Base-by-base conservation (phyloP, 2,329 filamentous ascomycete genomes). In the Venturia pyrina region DNA sequence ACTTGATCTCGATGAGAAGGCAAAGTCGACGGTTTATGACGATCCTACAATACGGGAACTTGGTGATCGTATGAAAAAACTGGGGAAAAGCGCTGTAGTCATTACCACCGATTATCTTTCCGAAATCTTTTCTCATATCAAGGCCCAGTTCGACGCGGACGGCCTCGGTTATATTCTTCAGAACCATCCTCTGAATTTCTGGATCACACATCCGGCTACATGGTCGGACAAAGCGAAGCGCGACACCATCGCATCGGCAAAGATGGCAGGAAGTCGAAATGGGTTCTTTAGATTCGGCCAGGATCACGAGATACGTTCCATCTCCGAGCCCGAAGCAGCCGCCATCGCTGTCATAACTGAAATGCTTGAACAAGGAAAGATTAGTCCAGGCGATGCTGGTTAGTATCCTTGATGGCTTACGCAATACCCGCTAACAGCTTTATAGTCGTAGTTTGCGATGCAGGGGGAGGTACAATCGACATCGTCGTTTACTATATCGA, bases 251-350 rank as follows among this genome's bases (percentile, higher is more conserved):
- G 37, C 28, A 2, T n/a, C 56, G 15, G 56, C 56, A 17, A 59
- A 21, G 19, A n/a, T 3, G 21, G 56, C 56, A 28, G 60, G 40
- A 17, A 62, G 43, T 11, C 32, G 24, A 24, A 43, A 44, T 41
- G 15, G 40, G 4, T 48, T 48, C 10, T 48, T 48, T 24, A 24
- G 32, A 11, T 8, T 13, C 43, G 8, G 34, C 37, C 34, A 43
- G 21, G 13, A 62, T 59, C 34, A 43, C 60, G 41, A 44, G 6
- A 24, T 62, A 44, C 15, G 21, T n/a, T 43, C 43, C 15, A 43
- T 62, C 43, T 62, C 60, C 8, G 60, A 62, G 21, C 41, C 60
- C 15, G 60, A 62, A 44, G 60, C 60, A 41, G 60, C 60, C 19
- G 60, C 60, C 24, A 37, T 62, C 8, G 60, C 60, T 17, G 41